These are phyloP conservation scores for Hypseocharis bilobata DNA, from an alignment of 441 rosid species.

Conservation along the genomic window DNA sequence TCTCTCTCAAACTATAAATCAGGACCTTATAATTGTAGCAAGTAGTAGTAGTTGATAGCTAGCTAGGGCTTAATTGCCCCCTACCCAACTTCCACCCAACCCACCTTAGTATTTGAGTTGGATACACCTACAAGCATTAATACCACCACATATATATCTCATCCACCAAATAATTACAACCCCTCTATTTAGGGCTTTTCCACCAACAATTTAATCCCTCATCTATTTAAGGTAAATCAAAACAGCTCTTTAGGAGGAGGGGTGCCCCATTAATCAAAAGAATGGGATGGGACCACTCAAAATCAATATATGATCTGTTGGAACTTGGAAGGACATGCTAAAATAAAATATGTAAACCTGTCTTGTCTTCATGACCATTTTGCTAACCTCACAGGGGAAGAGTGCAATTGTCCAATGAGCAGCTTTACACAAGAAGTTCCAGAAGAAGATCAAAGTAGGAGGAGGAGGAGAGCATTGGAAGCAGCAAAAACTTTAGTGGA, in stretches of 20 bases:
- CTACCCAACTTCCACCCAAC: slow-evolving; percentile 34
- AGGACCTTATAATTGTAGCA: slow-evolving; percentile 11
- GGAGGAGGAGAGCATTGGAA: not conserved
- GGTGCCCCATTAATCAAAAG: slow-evolving; percentile 5
- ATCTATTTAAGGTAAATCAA: not conserved
- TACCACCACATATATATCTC: slow-evolving; percentile 33
- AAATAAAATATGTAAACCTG: not conserved
- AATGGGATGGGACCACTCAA: slow-evolving; percentile 22
- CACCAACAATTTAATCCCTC: slow-evolving; percentile 15
- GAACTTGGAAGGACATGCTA: slow-evolving; percentile 12
- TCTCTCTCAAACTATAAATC: slow-evolving; percentile 14
- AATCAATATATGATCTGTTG: slow-evolving; percentile 13
- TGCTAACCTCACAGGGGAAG: not conserved
- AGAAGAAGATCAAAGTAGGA: too few relatives aligned
- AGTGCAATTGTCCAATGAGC: too few relatives aligned
- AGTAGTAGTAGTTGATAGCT: slow-evolving; percentile 1
- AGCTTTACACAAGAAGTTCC: too few relatives aligned
- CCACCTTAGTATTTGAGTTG: slow-evolving; percentile 29
- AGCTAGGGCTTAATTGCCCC: slow-evolving; percentile 34
- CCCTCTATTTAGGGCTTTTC: slow-evolving; percentile 18
- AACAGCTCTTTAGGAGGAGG: not conserved
- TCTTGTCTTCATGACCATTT: not conserved
- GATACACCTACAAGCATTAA: slow-evolving; percentile 41
- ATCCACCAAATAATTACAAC: slow-evolving; percentile 30
- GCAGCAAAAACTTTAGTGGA: not conserved